A percentile compares a stretch with the other conserved stretches of the same genome.
Evolutionary conservation across 108 stramenopile species (phyloP).

Genomic region (Cyclotella sp.): DNA sequence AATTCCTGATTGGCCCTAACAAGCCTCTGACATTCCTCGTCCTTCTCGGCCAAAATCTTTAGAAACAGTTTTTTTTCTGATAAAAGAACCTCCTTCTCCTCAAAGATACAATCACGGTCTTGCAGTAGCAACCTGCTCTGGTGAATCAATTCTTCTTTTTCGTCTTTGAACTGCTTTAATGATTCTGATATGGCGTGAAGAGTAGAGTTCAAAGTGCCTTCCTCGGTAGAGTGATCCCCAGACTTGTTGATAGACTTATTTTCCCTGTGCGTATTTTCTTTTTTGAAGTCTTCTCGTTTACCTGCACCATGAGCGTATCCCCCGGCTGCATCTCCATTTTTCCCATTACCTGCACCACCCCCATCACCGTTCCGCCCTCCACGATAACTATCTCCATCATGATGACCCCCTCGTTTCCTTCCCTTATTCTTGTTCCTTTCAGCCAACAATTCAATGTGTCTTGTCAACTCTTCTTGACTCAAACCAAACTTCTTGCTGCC

Average conservation of each 20-base stretch:
- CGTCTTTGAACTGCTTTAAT: not conserved
- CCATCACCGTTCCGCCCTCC: too few species aligned
- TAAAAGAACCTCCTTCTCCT: not conserved
- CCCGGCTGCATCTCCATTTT: constrained; percentile 4
- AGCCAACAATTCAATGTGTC: not conserved
- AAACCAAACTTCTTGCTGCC: constrained; percentile 1
- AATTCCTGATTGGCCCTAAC: not conserved
- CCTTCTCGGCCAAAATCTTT: not conserved
- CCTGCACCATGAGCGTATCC: not conserved
- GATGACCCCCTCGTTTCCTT: too few species aligned
- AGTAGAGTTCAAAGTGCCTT: constrained; percentile 1
- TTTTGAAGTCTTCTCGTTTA: too few species aligned
- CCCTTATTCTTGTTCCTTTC: not conserved
- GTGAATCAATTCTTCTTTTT: constrained; percentile 9
- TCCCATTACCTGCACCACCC: too few species aligned
- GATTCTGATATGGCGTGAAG: not conserved
- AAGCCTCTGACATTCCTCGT: not conserved
- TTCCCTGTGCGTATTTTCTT: not conserved
- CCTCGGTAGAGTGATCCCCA: not conserved
- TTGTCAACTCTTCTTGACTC: constrained; percentile 3
- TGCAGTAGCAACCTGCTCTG: constrained; percentile 1
- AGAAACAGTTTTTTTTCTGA: not conserved
- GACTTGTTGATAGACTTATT: not conserved
- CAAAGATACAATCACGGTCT: constrained; percentile 1
- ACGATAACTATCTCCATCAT: not conserved